Evolutionary conservation across 164 flowering plant genomes (phyloP).

Genomic region (Platanus orientalis): DNA sequence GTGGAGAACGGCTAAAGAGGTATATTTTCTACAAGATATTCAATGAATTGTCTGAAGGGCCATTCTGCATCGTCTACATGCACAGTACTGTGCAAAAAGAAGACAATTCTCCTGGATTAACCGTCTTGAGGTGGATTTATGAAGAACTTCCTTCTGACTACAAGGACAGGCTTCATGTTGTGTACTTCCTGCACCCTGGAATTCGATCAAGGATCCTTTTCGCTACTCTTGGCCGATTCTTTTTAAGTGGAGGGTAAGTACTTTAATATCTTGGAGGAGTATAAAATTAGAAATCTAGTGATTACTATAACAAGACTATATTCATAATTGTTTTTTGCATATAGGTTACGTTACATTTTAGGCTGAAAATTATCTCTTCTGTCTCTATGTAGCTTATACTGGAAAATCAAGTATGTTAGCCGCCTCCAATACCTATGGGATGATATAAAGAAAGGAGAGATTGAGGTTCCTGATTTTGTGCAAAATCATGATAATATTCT

Average conservation of each 20-base stretch:
- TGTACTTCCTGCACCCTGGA: constrained; percentile 92
- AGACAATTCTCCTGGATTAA: constrained; percentile 83
- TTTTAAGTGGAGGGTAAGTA: constrained; percentile 93
- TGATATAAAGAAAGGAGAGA: constrained; percentile 70
- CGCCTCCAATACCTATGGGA: constrained; percentile 94
- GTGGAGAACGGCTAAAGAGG: constrained; percentile 79
- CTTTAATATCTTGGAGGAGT: not conserved
- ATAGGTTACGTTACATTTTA: not conserved
- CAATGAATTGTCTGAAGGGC: constrained; percentile 72
- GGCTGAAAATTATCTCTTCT: not conserved
- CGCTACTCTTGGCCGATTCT: constrained; percentile 82
- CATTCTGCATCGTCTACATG: constrained; percentile 80
- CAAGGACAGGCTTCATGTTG: constrained; percentile 75
- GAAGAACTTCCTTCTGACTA: constrained; percentile 67
- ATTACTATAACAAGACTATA: too few species aligned
- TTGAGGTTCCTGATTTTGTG: constrained; percentile 91
- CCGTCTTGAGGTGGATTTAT: constrained; percentile 90
- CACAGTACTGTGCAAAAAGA: constrained; percentile 83
- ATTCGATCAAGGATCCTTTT: constrained; percentile 73
- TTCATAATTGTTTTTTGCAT: too few species aligned
- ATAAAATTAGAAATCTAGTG: not conserved
- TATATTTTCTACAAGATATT: constrained; percentile 63
- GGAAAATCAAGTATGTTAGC: constrained; percentile 89
- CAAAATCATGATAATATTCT: constrained; percentile 69
- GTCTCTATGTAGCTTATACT: constrained; percentile 52